Conservation (phyloP, 768 basidiomycete genomes). For the Trametes villosa region DNA sequence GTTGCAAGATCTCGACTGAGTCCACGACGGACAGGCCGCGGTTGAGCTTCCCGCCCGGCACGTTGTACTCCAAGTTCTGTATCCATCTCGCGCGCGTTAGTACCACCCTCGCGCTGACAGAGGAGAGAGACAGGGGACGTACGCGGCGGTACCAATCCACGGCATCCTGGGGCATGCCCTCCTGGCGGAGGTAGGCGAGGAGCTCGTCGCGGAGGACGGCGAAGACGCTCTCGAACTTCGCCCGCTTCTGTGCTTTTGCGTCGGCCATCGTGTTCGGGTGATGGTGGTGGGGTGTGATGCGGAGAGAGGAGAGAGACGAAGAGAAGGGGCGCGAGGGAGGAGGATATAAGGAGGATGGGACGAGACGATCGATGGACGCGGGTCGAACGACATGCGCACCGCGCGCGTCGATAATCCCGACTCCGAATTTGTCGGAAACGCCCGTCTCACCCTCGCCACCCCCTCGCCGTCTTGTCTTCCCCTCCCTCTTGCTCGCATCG, state of each 20-base stretch:
- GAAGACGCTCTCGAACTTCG: slow-evolving; percentile 76
- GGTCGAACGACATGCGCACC: background rate
- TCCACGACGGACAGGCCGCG: slow-evolving; percentile 96
- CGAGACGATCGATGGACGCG: background rate
- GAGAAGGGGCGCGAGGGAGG: background rate
- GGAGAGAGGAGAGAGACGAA: background rate
- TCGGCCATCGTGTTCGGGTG: slow-evolving; percentile 15
- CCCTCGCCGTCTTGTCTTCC: background rate
- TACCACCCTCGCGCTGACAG: background rate
- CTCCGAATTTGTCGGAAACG: slow-evolving; percentile 9
- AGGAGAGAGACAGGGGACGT: slow-evolving; percentile 31
- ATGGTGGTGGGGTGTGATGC: background rate
- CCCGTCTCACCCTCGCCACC: background rate
- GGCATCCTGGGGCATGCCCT: slow-evolving; percentile 85
- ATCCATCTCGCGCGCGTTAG: background rate
- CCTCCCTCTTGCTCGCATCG: background rate
- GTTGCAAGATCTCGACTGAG: slow-evolving; percentile 86
- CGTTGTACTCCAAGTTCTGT: slow-evolving; percentile 92
- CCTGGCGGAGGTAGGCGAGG: slow-evolving; percentile 61
- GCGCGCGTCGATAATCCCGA: background rate
- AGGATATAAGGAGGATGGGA: background rate
- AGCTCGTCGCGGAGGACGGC: slow-evolving; percentile 77
- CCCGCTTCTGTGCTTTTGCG: slow-evolving; percentile 39
- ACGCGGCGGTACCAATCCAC: slow-evolving; percentile 85
- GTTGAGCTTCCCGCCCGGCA: slow-evolving; percentile 96